Base-by-base conservation (phyloP, 257 asterid genomes). In the Leonotis leonurus region DNA sequence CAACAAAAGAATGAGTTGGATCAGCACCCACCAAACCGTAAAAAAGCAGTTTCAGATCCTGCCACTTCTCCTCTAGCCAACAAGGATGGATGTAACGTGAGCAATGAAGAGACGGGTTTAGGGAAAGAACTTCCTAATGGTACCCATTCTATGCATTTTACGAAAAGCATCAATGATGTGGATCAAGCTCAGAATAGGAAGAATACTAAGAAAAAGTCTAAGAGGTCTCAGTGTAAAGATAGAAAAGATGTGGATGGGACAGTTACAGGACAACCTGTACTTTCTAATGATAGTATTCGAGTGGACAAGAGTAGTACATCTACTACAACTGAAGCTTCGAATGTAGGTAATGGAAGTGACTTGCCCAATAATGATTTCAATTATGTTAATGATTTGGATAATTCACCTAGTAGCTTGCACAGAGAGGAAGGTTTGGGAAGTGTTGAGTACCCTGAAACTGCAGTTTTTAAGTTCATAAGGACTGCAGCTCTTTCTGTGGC, bases 1-100 rank as follows among this genome's bases (percentile, higher is more conserved):
- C 85, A 77, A 63, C 89, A 76, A 55, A 82, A 80, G 78, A 69
- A 76, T 24, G 85, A 83, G 62, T 3, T 77, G 70, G 79, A 73
- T 53, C 83, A 69, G 70, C 59, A 20, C 22, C 70, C 71, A 25
- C 65, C 74, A 66, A 75, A 54, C 73, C 76, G 57, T 29, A 81
- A 79, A 60, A 80, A 70, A 48, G 82, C 73, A 61, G 81, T 59
- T 74, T 46, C 87, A 48, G 76, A 49, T 64, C 57, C 78, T 67
- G 77, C 56, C 44, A 62, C 86, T 53, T 74, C 73, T 54, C 75
- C 75, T 73, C 70, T 68, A 39, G 61, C 75, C 76, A 41, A 77
- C 32, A 64, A 73, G 46, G 87, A 77, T 70, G 70, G 55, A 66
- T 71, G 70, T 26, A 70, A 53, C 22, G 26, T 32, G 18, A 69